Evolutionary conservation across 2,329 filamentous ascomycete genomes (phyloP).

Genomic region (Didymella exigua): DNA sequence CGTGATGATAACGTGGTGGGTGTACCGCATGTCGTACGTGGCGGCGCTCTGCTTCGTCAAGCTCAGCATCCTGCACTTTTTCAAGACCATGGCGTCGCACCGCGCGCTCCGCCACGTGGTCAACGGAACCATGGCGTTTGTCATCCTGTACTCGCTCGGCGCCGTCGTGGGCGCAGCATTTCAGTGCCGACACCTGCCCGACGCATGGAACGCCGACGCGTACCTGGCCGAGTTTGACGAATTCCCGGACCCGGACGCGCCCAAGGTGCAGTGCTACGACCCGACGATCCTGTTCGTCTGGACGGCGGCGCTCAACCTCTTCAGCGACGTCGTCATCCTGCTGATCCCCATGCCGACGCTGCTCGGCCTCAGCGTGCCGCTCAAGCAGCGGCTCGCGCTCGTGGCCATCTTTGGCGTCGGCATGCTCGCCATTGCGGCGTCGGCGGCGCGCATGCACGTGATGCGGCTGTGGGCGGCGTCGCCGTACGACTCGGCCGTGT

Average conservation of each 20-base stretch:
- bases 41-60: slow-evolving; percentile 42
- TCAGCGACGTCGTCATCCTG: slow-evolving; percentile 53
- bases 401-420: slow-evolving; percentile 46
- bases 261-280: slow-evolving; percentile 38
- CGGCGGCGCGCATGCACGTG: slow-evolving; percentile 46
- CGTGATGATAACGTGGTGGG: slow-evolving; percentile 42
- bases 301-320: slow-evolving; percentile 50
- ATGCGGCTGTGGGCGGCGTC: slow-evolving; percentile 45
- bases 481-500: slow-evolving; percentile 43
- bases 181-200: slow-evolving; percentile 41
- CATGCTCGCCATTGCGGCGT: slow-evolving; percentile 44
- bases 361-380: slow-evolving; percentile 55
- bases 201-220: slow-evolving; percentile 34
- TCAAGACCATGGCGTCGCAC: slow-evolving; percentile 44
- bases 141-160: slow-evolving; percentile 39
- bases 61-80: slow-evolving; percentile 44
- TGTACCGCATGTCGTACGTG: slow-evolving; percentile 42
- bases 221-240: slow-evolving; percentile 43
- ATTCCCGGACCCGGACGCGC: slow-evolving; percentile 23
- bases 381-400: slow-evolving; percentile 59
- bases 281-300: slow-evolving; percentile 40
- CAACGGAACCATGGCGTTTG: slow-evolving; percentile 37
- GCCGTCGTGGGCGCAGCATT: slow-evolving; percentile 38
- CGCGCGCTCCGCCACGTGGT: slow-evolving; percentile 39
- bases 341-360: slow-evolving; percentile 55